Evolutionary conservation across 192 early-diverging fungal genomes (phyloP), one percentile per base, ranked within the genome.

Genomic region (Coemansia sp.): DNA sequence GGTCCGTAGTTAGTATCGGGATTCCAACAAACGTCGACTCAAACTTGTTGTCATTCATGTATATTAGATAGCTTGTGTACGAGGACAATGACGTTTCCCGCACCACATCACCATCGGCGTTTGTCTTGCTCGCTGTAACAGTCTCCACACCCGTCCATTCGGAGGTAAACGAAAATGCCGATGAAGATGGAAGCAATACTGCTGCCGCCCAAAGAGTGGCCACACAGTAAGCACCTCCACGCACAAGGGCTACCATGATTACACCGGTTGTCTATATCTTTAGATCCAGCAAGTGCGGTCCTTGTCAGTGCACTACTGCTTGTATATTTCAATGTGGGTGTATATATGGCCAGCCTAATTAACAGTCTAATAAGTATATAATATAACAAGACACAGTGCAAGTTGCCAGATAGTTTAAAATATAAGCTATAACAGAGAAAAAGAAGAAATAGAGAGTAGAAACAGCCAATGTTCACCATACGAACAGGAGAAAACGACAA

Each of bases 41-140:
- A 13, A 19, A 40, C 10, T 32, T 39, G 10, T 68, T 36, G 62
- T 80, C 77, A 21, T 80, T 80, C 77, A 80, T 80, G 19, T 56
- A 68, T 9, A 80, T 64, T 40, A 74, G 54, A 41, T 74, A 74
- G 64, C 65, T 80, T 7, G 77, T 80, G 63, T 71, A 74, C 16
- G 40, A 36, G 12, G 72, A 64, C 19, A 61, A 21, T 2, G 58
- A 57, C n/a, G 58, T 68, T 16, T 64, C 45, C 58, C 49, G 62
- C 15, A 43, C 62, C 3, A 42, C 65, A 32, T 39, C 41, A 45
- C 71, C 71, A 45, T 70, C 36, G 12, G 13, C 39, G 3, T 59
- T 42, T 19, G 68, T 67, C 4, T 68, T 62, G 39, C 64, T 57
- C 36, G 41, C 40, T 18, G 72, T 80, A n/a, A 72, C 68, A 6